Conservation (phyloP, 345 rosid genomes). For the Populus deltoides region DNA sequence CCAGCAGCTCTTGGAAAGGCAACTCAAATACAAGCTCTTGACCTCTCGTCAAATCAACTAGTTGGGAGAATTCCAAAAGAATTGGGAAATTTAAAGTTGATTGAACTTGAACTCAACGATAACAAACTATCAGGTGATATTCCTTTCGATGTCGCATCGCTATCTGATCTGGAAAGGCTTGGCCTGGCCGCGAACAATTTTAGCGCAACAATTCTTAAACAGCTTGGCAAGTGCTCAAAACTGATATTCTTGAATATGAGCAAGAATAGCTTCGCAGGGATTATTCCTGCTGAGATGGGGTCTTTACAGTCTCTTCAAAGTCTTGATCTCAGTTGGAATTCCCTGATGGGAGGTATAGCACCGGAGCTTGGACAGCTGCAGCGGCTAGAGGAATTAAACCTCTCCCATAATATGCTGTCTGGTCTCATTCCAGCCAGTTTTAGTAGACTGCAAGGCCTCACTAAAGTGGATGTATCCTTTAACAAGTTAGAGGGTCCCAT, state of each 20-base stretch:
- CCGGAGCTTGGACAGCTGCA: neutral
- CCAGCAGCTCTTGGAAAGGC: neutral
- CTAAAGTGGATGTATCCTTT: neutral
- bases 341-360: constrained; percentile 2
- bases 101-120: neutral
- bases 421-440: constrained; percentile 8
- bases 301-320: neutral
- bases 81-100: neutral
- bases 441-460: neutral
- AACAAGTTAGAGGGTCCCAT: constrained; percentile 10
- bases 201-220: neutral
- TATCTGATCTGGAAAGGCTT: neutral
- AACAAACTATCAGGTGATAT: neutral
- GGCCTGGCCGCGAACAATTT: too few species aligned
- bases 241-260: neutral
- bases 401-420: constrained; percentile 8
- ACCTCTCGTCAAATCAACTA: too few species aligned
- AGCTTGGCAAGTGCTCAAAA: neutral
- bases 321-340: constrained; percentile 21
- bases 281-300: neutral
- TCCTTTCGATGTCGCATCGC: neutral
- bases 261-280: neutral
- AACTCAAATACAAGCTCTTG: neutral
- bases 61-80: too few species aligned
- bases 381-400: neutral